phyloP scores from a whole-genome alignment of 306 rosid genomes.

The Corylus heterophylla region DNA sequence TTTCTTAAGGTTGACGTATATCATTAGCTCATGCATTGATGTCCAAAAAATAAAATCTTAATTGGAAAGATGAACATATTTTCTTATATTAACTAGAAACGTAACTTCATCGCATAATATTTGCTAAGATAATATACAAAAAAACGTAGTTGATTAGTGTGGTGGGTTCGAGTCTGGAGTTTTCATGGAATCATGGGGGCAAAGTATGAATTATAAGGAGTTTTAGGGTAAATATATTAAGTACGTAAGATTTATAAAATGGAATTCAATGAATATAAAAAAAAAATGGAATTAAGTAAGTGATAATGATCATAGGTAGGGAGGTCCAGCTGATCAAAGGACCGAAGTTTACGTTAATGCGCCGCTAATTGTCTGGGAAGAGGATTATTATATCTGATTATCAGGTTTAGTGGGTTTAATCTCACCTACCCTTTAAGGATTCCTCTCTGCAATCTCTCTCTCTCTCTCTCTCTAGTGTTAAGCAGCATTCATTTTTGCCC shows the following conservation, averaged over 20 bases:
- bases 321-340: background rate
- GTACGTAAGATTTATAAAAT: background rate
- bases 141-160: background rate
- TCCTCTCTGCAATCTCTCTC: background rate
- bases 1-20: constrained; percentile 30
- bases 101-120: background rate
- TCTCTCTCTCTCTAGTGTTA: background rate
- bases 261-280: background rate
- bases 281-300: too few relatives aligned
- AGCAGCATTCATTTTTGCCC: too few relatives aligned
- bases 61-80: background rate
- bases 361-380: constrained; percentile 12
- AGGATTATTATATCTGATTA: too few relatives aligned
- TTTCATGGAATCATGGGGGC: too few relatives aligned
- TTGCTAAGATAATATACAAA: background rate
- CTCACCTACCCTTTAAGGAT: background rate
- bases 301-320: background rate
- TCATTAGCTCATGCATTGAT: constrained; percentile 22
- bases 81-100: background rate
- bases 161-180: background rate
- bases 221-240: background rate
- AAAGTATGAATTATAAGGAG: background rate
- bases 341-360: constrained; percentile 25
- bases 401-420: background rate
- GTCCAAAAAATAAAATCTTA: background rate